Base-by-base conservation (phyloP, 768 basidiomycete species). In the Termitomyces sp. region DNA sequence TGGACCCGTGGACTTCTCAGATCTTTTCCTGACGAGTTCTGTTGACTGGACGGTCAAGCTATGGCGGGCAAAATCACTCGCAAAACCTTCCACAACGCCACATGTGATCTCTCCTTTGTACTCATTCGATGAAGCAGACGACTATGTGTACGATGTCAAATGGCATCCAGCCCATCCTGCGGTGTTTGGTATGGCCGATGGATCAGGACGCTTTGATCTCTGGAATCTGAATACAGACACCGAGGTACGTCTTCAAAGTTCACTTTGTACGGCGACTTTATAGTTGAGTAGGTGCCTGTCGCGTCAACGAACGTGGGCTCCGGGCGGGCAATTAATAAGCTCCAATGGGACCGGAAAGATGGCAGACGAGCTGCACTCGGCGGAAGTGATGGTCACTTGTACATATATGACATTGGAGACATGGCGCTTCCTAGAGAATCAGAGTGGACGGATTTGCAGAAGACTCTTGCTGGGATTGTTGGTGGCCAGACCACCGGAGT, bases 11-110 rank as follows among this genome's bases (percentile, higher is more conserved):
- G 97, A 98, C 70, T 95, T 98, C 72, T 91, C 89, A 5, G 97
- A 99, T 71, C 74, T 98, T 61, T 98, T 98, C 80, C 75, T 99
- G 61, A 93, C 93, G 16, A 82, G 88, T 63, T 93, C 91, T 12
- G 95, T 93, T 38, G 97, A 99, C 71, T 99, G 97, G 97, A 98
- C 96, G 10, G 91, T 97, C 67, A 98, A 98, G 73, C 77, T 99
- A 2, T 99, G 97, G 97, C 81, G 94, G 44, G 83, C 92, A 8
- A 92, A 87, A 73, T 85, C 83, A 12, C 74, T 88, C 41, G 79
- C 88, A 46, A 92, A 92, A 72, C 83, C 90, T 8, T 87, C 88
- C 7, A 86, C 87, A 40, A 68, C 75, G 0, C 76, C 77, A 18
- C 82, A 84, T 64, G 71, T 72, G 18, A 78, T 95, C n/a, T 48